Evolutionary conservation across 2,329 filamentous ascomycete genomes (phyloP), one percentile per base, ranked within the genome.

Genomic region (Cladosporium austrohemisphaericum): DNA sequence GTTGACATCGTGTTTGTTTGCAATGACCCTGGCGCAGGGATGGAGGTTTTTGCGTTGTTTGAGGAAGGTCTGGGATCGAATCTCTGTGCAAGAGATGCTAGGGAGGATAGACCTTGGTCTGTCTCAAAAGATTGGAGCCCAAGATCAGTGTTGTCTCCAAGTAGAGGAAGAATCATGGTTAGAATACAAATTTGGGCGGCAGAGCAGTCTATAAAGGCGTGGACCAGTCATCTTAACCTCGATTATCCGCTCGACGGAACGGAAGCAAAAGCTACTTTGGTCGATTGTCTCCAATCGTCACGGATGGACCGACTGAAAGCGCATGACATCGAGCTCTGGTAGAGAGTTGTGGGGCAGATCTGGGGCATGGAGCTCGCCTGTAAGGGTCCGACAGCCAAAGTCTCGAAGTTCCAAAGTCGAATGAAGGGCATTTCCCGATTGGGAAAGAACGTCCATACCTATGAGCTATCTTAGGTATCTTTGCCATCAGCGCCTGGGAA

Each of bases 201-300:
- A 41, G 22, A 26, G 14, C 20, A 41, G 9, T 31, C 26, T 31
- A 41, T 28, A 41, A 41, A 41, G 38, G n/a, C 22, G 36, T 19
- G 20, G 5, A n/a, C 20, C 41, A 19, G 8, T 19, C 41, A 45
- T 19, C 20, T 26, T 47, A 20, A 31, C 44, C 44, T 47, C 11
- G 32, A 28, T 22, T 47, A 37, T 31, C 44, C 44, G 33, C 25
- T 29, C 44, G 18, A 47, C 13, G 31, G 18, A 25, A 38, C 33
- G 44, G 44, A 38, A 47, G 18, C 11, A 38, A 13, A 47, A 37
- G 33, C 44, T 47, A 31, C 44, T 38, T 47, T 32, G 23, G 44
- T 47, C 44, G 14, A 47, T 47, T 26, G 32, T 36, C 44, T 47
- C 44, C 44, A 47, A 47, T 29, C 33, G 20, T 38, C n/a, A 19